These are phyloP conservation scores for Aureobasidium sp. DNA, from an alignment of 2,329 filamentous ascomycete species.

Conservation along the genomic window DNA sequence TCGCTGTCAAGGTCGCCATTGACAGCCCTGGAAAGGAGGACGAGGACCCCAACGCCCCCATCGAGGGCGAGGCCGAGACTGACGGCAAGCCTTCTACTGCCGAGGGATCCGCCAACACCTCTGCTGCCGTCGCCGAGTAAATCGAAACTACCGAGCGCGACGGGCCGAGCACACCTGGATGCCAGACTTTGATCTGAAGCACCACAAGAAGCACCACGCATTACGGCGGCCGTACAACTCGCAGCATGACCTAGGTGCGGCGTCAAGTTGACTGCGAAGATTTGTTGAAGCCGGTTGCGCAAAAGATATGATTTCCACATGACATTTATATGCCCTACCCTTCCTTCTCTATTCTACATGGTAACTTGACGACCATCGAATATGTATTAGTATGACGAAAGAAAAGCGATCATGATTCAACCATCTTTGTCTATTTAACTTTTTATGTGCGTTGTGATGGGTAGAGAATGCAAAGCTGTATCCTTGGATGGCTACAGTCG, in stretches of 20 bases:
- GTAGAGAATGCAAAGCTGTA: background rate
- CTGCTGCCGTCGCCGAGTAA: constrained; percentile 16
- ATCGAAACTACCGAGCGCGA: background rate
- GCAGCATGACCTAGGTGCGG: constrained; percentile 10
- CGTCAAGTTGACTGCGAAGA: constrained; percentile 14
- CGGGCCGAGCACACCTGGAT: background rate
- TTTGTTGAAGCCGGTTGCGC: constrained; percentile 14
- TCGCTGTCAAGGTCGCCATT: constrained; percentile 99
- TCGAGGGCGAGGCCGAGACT: constrained; percentile 32
- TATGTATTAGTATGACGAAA: constrained; percentile 16
- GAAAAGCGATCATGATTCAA: constrained; percentile 14
- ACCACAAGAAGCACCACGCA: background rate
- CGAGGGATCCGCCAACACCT: constrained; percentile 28
- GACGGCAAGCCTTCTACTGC: constrained; percentile 29
- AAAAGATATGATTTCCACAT: constrained; percentile 16
- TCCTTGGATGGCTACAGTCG: background rate
- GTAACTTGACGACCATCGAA: constrained; percentile 10
- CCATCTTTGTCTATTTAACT: background rate
- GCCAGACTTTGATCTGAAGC: background rate
- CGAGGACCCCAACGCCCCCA: constrained; percentile 50
- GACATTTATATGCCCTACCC: constrained; percentile 14
- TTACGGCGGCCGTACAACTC: constrained; percentile 13
- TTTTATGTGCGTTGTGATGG: background rate
- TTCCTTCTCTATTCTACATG: constrained; percentile 9
- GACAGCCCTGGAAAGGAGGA: constrained; percentile 99